These are phyloP conservation scores for Populus hybrid DNA, from an alignment of 441 rosid genomes.

Conservation along the genomic window DNA sequence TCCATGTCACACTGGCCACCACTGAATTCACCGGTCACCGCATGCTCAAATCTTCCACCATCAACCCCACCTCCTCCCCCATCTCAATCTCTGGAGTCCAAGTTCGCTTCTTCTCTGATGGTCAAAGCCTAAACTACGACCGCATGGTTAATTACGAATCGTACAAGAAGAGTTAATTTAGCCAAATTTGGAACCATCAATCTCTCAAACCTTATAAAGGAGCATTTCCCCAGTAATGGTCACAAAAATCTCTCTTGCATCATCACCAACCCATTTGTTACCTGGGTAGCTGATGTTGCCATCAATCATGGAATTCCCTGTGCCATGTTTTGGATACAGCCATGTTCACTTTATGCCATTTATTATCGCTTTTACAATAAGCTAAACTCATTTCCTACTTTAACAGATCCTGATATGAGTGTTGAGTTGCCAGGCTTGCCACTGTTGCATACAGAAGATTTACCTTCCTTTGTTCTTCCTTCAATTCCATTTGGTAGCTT, in stretches of 20 bases:
- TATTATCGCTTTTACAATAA: conserved; percentile 41
- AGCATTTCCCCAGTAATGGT: conserved; percentile 22
- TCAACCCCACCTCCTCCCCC: conserved; percentile 54
- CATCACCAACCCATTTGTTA: conserved; percentile 45
- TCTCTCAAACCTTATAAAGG: conserved; percentile 34
- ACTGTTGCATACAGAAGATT: conserved; percentile 29
- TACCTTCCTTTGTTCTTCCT: conserved; percentile 49
- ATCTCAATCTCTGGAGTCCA: conserved; percentile 55
- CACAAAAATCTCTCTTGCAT: conserved; percentile 50
- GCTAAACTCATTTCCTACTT: conserved; percentile 28
- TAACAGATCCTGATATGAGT: conserved; percentile 20
- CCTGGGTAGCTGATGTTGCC: conserved; percentile 46
- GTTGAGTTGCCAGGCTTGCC: conserved; percentile 45
- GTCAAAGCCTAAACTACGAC: conserved; percentile 52
- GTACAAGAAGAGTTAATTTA: conserved; percentile 24
- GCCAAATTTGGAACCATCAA: conserved; percentile 33
- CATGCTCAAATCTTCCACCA: conserved; percentile 53
- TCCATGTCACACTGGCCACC: conserved; percentile 61
- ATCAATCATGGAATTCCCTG: conserved; percentile 32
- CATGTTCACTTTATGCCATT: conserved; percentile 36
- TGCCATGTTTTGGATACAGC: conserved; percentile 58
- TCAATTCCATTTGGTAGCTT: conserved; percentile 29
- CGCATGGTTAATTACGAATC: conserved; percentile 31
- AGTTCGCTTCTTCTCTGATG: conserved; percentile 52
- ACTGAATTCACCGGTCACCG: conserved; percentile 45